Conservation (phyloP, 257 asterid species). For the Solanum ossicruentum region DNA sequence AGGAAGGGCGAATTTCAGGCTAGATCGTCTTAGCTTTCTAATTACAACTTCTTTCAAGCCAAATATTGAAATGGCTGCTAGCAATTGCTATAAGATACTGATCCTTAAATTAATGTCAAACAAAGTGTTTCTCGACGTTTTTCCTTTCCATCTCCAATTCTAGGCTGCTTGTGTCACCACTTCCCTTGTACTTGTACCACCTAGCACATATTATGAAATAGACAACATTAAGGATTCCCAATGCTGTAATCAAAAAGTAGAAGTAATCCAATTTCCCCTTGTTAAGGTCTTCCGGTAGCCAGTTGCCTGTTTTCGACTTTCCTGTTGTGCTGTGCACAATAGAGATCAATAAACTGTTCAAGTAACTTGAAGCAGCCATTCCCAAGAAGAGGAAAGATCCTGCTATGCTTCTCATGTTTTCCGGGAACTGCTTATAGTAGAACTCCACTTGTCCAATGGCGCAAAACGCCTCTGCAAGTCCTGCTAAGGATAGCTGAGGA, state of each 20-base stretch:
- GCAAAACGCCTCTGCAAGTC: conserved; percentile 59
- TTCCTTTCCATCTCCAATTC: conserved; percentile 29
- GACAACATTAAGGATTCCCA: conserved; percentile 30
- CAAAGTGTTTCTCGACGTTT: conserved; percentile 18
- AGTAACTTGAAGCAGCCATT: conserved; percentile 43
- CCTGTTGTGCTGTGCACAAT: conserved; percentile 31
- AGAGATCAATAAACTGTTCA: conserved; percentile 34
- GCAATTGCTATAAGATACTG: neutral
- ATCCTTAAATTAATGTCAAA: conserved; percentile 4
- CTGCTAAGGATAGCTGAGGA: conserved; percentile 54
- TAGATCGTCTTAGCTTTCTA: neutral
- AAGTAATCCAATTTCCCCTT: conserved; percentile 63
- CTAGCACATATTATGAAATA: conserved; percentile 46
- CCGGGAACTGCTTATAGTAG: conserved; percentile 70
- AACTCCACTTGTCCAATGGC: conserved; percentile 59
- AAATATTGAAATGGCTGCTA: neutral
- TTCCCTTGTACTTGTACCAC: conserved; percentile 67
- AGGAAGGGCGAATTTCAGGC: neutral
- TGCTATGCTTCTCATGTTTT: conserved; percentile 76
- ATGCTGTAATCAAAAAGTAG: conserved; percentile 36
- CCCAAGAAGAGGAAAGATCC: conserved; percentile 53
- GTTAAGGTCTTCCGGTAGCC: conserved; percentile 78
- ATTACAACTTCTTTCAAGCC: neutral
- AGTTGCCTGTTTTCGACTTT: conserved; percentile 25
- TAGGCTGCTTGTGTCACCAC: conserved; percentile 4